Conservation (phyloP, 2,329 filamentous ascomycete genomes). For the Diaporthe longicolla region DNA sequence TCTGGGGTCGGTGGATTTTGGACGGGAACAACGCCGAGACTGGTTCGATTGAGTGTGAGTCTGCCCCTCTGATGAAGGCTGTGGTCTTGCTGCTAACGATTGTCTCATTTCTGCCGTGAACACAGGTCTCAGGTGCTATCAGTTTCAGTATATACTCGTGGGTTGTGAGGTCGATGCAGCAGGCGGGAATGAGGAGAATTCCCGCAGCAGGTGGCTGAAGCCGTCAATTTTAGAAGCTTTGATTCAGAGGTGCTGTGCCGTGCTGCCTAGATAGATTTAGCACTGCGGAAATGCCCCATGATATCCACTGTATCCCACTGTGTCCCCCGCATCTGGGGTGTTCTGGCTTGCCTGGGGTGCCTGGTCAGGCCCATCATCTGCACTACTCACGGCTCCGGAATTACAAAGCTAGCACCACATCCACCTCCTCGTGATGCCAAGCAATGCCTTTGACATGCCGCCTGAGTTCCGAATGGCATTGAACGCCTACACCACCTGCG, state of each 20-base stretch:
- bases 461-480: background rate
- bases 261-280: background rate
- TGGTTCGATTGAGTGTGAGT: constrained; percentile 23
- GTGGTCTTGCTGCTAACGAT: background rate
- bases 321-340: background rate
- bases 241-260: background rate
- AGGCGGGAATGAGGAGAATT: background rate
- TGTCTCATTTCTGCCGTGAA: background rate
- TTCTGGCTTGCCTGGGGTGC: background rate
- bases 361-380: background rate
- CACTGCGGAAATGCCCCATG: background rate
- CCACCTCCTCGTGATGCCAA: background rate
- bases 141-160: background rate
- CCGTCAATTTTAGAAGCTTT: background rate
- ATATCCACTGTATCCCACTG: background rate
- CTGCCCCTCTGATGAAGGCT: background rate
- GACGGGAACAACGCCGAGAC: constrained; percentile 19
- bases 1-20: constrained; percentile 3
- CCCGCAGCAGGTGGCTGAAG: background rate
- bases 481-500: background rate
- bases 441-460: background rate
- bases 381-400: background rate
- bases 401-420: background rate
- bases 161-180: background rate
- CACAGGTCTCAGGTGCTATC: constrained; percentile 1